A percentile compares a stretch with the other conserved stretches of the same genome.
phyloP scores from a whole-genome alignment of 192 early-diverging fungal species.

The Entomortierella beljakovae region DNA sequence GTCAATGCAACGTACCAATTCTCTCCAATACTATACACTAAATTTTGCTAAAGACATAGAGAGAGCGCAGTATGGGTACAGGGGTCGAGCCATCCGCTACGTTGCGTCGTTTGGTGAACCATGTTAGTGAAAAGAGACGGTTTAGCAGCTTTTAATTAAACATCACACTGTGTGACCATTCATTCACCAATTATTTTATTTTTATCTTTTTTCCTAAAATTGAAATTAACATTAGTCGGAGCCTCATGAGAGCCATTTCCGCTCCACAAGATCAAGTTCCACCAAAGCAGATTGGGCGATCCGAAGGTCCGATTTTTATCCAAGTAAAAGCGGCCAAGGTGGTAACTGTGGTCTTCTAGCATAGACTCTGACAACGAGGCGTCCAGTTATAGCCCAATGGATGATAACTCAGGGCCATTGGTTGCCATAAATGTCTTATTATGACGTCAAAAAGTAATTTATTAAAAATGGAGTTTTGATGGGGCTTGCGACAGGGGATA shows the following conservation, averaged over 20 bases:
- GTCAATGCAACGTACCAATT: background rate
- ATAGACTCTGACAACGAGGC: constrained; percentile 5
- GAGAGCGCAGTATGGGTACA: background rate
- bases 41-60: background rate
- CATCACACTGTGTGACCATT: too few species aligned
- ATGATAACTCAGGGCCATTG: constrained; percentile 5
- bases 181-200: too few species aligned
- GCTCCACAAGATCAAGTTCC: too few species aligned
- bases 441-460: too few species aligned
- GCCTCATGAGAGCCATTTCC: too few species aligned
- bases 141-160: too few species aligned
- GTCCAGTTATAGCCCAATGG: constrained; percentile 1
- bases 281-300: too few species aligned
- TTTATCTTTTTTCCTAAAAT: too few species aligned
- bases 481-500: too few species aligned
- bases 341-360: constrained; percentile 5
- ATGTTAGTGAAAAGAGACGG: constrained; percentile 6
- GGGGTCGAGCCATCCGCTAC: background rate
- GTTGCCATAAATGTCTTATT: too few species aligned
- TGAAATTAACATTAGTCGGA: too few species aligned
- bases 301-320: background rate
- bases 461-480: too few species aligned
- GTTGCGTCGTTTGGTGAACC: constrained; percentile 4
- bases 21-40: constrained; percentile 1
- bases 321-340: constrained; percentile 7